These are phyloP conservation scores for Przewalskia tangutica DNA, from an alignment of 257 asterid species.

Conservation along the genomic window DNA sequence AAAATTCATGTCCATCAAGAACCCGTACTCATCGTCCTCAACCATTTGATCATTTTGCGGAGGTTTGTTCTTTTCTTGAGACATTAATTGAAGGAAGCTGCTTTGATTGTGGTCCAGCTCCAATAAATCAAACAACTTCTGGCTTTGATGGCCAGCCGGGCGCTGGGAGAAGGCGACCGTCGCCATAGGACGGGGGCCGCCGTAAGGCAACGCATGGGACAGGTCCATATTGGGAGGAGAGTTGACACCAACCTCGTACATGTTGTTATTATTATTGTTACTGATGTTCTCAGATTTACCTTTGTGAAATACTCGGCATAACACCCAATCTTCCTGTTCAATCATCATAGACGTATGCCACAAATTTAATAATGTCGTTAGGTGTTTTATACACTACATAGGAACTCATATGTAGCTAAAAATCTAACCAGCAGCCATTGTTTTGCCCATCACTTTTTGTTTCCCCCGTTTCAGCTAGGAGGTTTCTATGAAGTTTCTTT, in stretches of 20 bases:
- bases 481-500: slow-evolving; percentile 23
- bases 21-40: slow-evolving; percentile 26
- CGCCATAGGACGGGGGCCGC: slow-evolving; percentile 16
- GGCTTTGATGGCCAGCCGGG: slow-evolving; percentile 10
- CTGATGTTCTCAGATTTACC: slow-evolving; percentile 31
- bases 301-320: slow-evolving; percentile 69
- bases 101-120: background rate
- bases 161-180: slow-evolving; percentile 10
- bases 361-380: background rate
- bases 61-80: slow-evolving; percentile 5
- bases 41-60: background rate
- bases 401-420: background rate
- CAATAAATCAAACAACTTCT: background rate
- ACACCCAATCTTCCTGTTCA: slow-evolving; percentile 84
- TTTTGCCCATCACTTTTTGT: background rate
- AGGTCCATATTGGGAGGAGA: slow-evolving; percentile 15
- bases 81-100: slow-evolving; percentile 8
- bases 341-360: background rate
- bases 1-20: slow-evolving; percentile 24
- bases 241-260: slow-evolving; percentile 9
- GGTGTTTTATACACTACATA: background rate
- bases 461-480: background rate
- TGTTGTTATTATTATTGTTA: background rate
- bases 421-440: background rate
- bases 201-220: background rate